Evolutionary conservation across 2,329 filamentous ascomycete species (phyloP).

Genomic region (Alternaria postmessia): DNA sequence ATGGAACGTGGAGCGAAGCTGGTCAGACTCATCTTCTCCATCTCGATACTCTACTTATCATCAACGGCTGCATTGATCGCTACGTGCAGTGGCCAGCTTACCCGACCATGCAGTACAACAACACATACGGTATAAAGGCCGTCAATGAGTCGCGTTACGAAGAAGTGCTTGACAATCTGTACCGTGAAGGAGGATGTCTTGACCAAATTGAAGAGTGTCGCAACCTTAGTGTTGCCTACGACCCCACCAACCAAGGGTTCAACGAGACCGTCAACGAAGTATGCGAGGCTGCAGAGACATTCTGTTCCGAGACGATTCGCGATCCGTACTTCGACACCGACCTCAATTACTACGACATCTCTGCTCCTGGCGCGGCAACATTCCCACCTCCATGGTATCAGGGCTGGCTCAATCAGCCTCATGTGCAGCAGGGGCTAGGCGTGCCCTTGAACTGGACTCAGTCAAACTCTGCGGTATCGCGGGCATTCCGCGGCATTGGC

Average conservation of each 20-base stretch:
- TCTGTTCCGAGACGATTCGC: constrained; percentile 57
- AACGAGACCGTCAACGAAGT: constrained; percentile 48
- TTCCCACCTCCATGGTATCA: constrained; percentile 55
- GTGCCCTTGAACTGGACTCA: constrained; percentile 67
- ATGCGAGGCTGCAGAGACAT: constrained; percentile 56
- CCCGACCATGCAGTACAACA: constrained; percentile 63
- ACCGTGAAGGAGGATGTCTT: constrained; percentile 60
- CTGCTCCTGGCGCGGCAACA: constrained; percentile 57
- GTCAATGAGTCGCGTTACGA: constrained; percentile 60
- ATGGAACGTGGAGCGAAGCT: constrained; percentile 45
- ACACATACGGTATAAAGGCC: constrained; percentile 65
- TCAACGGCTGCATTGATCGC: constrained; percentile 65
- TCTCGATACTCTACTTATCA: constrained; percentile 63
- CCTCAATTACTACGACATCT: constrained; percentile 66
- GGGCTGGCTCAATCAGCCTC: constrained; percentile 65
- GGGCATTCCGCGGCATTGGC: constrained; percentile 58
- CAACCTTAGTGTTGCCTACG: constrained; percentile 55
- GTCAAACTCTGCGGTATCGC: constrained; percentile 51
- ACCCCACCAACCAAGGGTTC: constrained; percentile 58
- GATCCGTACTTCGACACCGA: constrained; percentile 55
- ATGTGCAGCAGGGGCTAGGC: constrained; percentile 64
- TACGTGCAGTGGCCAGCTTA: constrained; percentile 59
- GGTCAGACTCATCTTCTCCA: constrained; percentile 49
- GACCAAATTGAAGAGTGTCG: constrained; percentile 64
- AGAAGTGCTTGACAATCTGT: constrained; percentile 55